phyloP scores from a whole-genome alignment of 1,139 yeast species.

The Tardiomyces depauwii region DNA sequence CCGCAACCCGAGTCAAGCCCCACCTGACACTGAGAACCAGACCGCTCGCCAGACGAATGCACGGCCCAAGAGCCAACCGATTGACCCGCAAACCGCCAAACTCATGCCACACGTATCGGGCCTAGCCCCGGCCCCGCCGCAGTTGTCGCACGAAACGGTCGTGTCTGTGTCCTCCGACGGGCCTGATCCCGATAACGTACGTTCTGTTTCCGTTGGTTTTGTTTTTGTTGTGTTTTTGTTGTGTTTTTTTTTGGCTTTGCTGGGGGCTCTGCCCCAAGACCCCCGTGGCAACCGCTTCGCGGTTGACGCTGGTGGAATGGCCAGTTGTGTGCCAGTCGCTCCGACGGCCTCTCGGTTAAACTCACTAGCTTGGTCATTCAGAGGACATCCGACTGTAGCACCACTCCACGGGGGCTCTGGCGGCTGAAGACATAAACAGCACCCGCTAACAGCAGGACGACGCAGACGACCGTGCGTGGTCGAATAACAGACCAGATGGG shows the following conservation, averaged over 20 bases:
- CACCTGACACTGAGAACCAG: background rate
- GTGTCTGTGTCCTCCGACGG: conserved; percentile 5
- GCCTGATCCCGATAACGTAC: conserved; percentile 8
- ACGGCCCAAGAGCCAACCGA: background rate
- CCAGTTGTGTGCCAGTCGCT: no score
- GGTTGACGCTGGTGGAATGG: no score
- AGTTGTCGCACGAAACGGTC: conserved; percentile 4
- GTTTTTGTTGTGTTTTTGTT: background rate
- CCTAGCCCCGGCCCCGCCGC: conserved; percentile 3
- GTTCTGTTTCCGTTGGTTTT: no score
- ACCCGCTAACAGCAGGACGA: background rate
- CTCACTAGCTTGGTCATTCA: no score
- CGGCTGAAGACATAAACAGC: no score
- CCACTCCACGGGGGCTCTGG: no score
- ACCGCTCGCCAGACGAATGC: background rate
- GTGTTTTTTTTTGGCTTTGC: background rate
- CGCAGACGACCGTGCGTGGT: conserved; percentile 8
- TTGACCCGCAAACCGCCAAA: conserved; percentile 10
- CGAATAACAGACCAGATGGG: conserved; percentile 27
- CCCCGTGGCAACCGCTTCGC: no score
- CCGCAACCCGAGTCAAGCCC: conserved; percentile 1
- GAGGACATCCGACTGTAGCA: no score
- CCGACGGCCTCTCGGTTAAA: no score
- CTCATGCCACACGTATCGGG: conserved; percentile 9
- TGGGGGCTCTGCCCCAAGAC: background rate